Evolutionary conservation across 2,329 filamentous ascomycete genomes (phyloP), one percentile per base, ranked within the genome.

Genomic region (Colletotrichum plurivorum): DNA sequence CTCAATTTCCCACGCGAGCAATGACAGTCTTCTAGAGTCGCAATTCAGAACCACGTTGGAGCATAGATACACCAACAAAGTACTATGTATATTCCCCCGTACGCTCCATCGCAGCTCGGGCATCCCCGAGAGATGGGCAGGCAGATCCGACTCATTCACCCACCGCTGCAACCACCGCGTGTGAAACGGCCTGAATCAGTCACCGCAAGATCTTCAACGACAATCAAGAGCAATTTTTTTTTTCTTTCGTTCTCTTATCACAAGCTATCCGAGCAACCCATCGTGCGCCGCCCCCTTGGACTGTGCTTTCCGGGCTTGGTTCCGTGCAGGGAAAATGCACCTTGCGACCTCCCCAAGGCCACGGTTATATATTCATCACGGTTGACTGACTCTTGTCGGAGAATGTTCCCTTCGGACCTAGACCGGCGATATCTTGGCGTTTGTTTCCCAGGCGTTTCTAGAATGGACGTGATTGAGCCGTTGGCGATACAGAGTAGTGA

Each of bases 101-200:
- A 43, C 41, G 41, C 41, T 16, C 2, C 36, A 43, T 10, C 27
- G 9, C 27, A 31, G 27, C 54, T 68, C 53, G 48, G 54, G 54
- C 60, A 68, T 54, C 18, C 18, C 49, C 55, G 49, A 52, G 16
- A 53, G 36, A 39, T 6, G 8, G 13, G 5, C 31, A 10, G 27
- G 31, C 27, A 20, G 48, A 20, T 25, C 46, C 62, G 55, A 65
- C 62, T 65, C 46, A 65, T 49, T 53, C 48, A 55, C 16, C 13
- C 16, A 52, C 25, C 48, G 45, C 57, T 27, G 52, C 46, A 27
- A 36, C 46, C 54, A 59, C 54, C 31, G 49, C 62, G 36, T 66
- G 45, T 66, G 66, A 69, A 69, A 69, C 62, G 49, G 66, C 55
- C 41, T 69, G 66, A 66, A 69, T 69, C 66, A 60, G 66, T 60